Evolutionary conservation across 192 early-diverging fungal species (phyloP).

Genomic region (Umbelopsis ramanniana): DNA sequence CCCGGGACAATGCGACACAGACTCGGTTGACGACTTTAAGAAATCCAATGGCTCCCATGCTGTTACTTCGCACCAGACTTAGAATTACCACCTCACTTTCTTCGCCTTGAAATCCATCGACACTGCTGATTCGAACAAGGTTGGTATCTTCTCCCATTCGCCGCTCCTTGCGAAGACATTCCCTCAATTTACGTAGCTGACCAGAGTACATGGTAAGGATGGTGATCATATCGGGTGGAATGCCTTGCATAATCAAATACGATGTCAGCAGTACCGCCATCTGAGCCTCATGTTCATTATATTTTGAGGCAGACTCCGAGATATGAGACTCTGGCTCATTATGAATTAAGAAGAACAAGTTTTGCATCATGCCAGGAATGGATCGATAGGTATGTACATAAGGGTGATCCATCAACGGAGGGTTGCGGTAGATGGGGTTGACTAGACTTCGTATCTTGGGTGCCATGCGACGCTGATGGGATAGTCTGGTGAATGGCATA

Average conservation of each 20-base stretch:
- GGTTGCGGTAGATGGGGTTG: conserved; percentile 52
- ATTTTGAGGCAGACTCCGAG: conserved; percentile 49
- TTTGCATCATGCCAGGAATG: conserved; percentile 52
- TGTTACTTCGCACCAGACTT: conserved; percentile 91
- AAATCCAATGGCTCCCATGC: conserved; percentile 84
- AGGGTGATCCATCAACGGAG: conserved; percentile 48
- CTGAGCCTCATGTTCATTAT: conserved; percentile 51
- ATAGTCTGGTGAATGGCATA: conserved; percentile 47
- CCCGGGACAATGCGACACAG: conserved; percentile 59
- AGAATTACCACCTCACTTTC: conserved; percentile 99
- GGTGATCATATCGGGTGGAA: conserved; percentile 52
- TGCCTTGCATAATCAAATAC: conserved; percentile 58
- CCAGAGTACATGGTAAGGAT: conserved; percentile 63
- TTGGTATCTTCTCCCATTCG: conserved; percentile 43
- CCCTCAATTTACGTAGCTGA: conserved; percentile 46
- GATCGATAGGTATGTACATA: conserved; percentile 38
- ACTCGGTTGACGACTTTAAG: conserved; percentile 67
- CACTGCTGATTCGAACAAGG: conserved; percentile 86
- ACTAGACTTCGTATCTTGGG: conserved; percentile 56
- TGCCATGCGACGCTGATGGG: conserved; percentile 61
- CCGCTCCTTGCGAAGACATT: conserved; percentile 37
- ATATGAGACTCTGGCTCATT: conserved; percentile 45
- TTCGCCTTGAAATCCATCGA: conserved; percentile 97
- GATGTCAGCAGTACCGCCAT: conserved; percentile 53
- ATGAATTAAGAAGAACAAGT: conserved; percentile 58